Conservation (phyloP, 192 early-diverging fungal genomes). For the Geranomyces michiganensis region DNA sequence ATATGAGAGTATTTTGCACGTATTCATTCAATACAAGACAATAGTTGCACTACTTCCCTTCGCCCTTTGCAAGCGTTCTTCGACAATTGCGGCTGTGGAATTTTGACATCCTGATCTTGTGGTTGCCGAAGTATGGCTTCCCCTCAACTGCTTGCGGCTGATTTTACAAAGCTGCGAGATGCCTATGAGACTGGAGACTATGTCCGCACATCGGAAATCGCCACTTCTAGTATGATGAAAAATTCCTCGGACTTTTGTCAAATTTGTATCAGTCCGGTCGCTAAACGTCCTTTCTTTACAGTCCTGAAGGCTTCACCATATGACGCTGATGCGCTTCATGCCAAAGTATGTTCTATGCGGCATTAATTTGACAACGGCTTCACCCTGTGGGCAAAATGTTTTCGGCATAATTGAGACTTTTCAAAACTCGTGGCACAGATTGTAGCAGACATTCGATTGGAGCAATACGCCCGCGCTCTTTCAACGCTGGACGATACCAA, state of each 20-base stretch:
- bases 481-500: background rate
- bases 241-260: too few species aligned
- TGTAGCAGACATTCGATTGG: slow-evolving; percentile 19
- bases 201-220: background rate
- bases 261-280: too few species aligned
- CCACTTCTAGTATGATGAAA: background rate
- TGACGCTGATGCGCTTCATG: slow-evolving; percentile 31
- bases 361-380: background rate
- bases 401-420: too few species aligned
- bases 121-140: too few species aligned
- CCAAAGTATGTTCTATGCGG: slow-evolving; percentile 25
- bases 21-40: too few species aligned
- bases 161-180: slow-evolving; percentile 8
- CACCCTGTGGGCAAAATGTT: background rate
- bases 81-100: too few species aligned
- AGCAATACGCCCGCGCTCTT: slow-evolving; percentile 24
- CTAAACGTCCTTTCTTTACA: background rate
- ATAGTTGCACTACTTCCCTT: too few species aligned
- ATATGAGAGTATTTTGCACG: too few species aligned
- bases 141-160: too few species aligned
- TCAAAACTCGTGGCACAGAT: background rate
- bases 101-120: too few species aligned
- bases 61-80: too few species aligned
- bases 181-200: background rate
- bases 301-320: slow-evolving; percentile 9